phyloP scores from a whole-genome alignment of 495 filamentous ascomycete genomes.

The Aspergillus bertholletiae region DNA sequence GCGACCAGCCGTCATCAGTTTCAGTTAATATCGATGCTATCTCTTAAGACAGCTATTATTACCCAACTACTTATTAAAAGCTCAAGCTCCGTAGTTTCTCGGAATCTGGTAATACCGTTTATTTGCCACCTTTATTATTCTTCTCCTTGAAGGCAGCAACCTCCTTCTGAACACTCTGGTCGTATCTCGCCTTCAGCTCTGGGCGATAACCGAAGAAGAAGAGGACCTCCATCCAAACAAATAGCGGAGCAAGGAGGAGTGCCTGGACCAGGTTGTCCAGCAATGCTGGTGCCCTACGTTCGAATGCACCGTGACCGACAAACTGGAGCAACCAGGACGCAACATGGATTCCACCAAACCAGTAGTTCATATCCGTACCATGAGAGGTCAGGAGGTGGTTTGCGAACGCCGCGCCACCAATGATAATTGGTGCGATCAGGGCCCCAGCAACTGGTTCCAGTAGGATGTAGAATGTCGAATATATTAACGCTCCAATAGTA shows the following conservation, averaged over 20 bases:
- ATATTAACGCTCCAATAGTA: constrained; percentile 68
- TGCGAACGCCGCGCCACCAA: constrained; percentile 65
- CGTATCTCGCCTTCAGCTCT: constrained; percentile 75
- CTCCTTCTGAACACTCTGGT: constrained; percentile 69
- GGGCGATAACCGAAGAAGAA: constrained; percentile 89
- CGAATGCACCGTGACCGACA: constrained; percentile 85
- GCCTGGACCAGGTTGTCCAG: constrained; percentile 91
- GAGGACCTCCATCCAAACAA: constrained; percentile 94
- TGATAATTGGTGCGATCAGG: constrained; percentile 65
- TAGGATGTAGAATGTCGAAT: constrained; percentile 79
- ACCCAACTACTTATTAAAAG: neutral
- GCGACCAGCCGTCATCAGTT: neutral
- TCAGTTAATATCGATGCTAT: neutral
- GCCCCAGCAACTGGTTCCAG: constrained; percentile 90
- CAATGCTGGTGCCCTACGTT: constrained; percentile 81
- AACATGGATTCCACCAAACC: constrained; percentile 63
- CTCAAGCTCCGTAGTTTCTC: neutral
- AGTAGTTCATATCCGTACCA: constrained; percentile 63
- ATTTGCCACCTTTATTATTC: constrained; percentile 18
- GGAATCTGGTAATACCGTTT: neutral
- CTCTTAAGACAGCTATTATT: neutral
- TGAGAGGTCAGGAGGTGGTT: constrained; percentile 72
- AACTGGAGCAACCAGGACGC: constrained; percentile 87
- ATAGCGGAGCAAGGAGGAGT: constrained; percentile 91
- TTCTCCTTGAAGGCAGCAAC: constrained; percentile 39